These are phyloP conservation scores for Plasmodium berghei DNA, from an alignment of 169 alveolate species.

Conservation along the genomic window DNA sequence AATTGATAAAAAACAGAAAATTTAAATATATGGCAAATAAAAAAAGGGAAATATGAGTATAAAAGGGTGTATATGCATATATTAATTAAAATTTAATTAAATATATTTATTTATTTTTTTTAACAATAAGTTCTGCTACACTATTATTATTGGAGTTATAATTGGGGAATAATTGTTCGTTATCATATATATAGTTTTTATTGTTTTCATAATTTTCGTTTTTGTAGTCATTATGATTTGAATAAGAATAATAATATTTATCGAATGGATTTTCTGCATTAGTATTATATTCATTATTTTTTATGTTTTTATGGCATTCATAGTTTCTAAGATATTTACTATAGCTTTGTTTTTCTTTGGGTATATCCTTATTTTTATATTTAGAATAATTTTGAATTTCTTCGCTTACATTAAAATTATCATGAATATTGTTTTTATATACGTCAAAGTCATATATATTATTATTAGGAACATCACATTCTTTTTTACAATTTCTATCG, in stretches of 20 bases:
- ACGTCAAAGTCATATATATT: not conserved
- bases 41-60: not conserved
- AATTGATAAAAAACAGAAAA: not conserved
- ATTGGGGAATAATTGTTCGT: constrained; percentile 15
- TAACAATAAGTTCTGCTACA: constrained; percentile 59
- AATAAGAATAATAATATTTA: constrained; percentile 68
- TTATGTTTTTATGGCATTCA: constrained; percentile 1
- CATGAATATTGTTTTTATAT: not conserved
- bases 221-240: constrained; percentile 26
- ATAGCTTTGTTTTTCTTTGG: constrained; percentile 5
- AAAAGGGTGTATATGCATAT: not conserved
- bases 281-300: constrained; percentile 11
- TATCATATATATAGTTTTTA: constrained; percentile 47
- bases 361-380: constrained; percentile 9
- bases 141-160: not conserved
- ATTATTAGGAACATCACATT: constrained; percentile 7
- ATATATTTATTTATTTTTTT: constrained; percentile 10
- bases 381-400: constrained; percentile 16
- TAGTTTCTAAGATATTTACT: constrained; percentile 18
- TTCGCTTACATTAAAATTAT: constrained; percentile 4
- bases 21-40: not conserved
- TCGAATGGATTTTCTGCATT: constrained; percentile 14
- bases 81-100: constrained; percentile 16
- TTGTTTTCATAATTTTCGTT: constrained; percentile 19
- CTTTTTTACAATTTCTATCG: not conserved